Conservation (phyloP, 2,329 filamentous ascomycete genomes). For the Xylariomycetidae sp. region DNA sequence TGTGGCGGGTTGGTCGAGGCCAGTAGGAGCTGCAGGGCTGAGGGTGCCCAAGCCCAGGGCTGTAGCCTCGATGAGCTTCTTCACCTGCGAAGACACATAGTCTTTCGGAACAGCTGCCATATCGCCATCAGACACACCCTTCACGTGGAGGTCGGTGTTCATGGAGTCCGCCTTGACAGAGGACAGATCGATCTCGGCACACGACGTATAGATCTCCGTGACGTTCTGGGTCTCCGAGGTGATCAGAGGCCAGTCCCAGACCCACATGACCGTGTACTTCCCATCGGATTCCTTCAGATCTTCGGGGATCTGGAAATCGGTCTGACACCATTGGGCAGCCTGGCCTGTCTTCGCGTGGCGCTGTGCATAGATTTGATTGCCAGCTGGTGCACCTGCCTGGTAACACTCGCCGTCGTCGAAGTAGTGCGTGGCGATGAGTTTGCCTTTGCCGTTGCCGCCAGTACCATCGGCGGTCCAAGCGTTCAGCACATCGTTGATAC, state of each 20-base stretch:
- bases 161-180: not conserved
- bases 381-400: slow-evolving; percentile 43
- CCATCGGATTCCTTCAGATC: slow-evolving; percentile 56
- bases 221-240: slow-evolving; percentile 35
- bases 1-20: slow-evolving; percentile 16
- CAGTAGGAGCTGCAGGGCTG: slow-evolving; percentile 17
- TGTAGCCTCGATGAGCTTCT: slow-evolving; percentile 31
- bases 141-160: slow-evolving; percentile 14
- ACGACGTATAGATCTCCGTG: slow-evolving; percentile 54
- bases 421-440: slow-evolving; percentile 68
- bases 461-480: slow-evolving; percentile 74
- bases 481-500: slow-evolving; percentile 53
- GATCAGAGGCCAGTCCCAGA: slow-evolving; percentile 85
- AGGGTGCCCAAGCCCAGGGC: slow-evolving; percentile 24
- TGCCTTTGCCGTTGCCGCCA: slow-evolving; percentile 73
- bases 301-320: slow-evolving; percentile 67
- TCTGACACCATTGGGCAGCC: slow-evolving; percentile 70
- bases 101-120: slow-evolving; percentile 29
- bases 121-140: slow-evolving; percentile 30
- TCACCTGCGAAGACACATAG: slow-evolving; percentile 39
- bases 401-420: slow-evolving; percentile 92
- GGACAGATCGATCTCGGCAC: slow-evolving; percentile 31
- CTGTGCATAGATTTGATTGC: slow-evolving; percentile 42
- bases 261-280: slow-evolving; percentile 83
- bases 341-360: slow-evolving; percentile 55